Percentiles rank a stretch among this genome's conserved stretches.
These are phyloP conservation scores for Capronia epimyces DNA, from an alignment of 2,329 filamentous ascomycete species.

Conservation along the genomic window DNA sequence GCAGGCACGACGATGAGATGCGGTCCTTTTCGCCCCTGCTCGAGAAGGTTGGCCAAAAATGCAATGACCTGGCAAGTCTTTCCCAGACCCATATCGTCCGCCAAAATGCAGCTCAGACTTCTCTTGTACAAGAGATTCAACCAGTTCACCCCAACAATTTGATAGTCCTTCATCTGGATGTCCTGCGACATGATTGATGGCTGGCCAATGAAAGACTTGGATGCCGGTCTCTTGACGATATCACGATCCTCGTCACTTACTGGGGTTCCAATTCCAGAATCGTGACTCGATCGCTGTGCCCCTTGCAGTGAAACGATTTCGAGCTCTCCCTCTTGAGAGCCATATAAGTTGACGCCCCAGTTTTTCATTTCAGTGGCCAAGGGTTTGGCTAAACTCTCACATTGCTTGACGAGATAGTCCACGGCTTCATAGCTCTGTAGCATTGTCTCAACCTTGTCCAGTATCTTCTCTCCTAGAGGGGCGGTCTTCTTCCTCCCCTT, in stretches of 20 bases:
- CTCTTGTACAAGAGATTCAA: slow-evolving; percentile 75
- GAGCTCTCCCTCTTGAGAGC: slow-evolving; percentile 55
- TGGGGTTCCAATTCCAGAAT: slow-evolving; percentile 65
- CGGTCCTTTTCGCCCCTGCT: slow-evolving; percentile 62
- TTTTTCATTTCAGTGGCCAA: slow-evolving; percentile 59
- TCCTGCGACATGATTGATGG: slow-evolving; percentile 70
- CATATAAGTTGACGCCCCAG: slow-evolving; percentile 64
- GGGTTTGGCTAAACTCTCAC: slow-evolving; percentile 66
- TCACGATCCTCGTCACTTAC: slow-evolving; percentile 46
- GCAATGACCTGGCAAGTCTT: slow-evolving; percentile 97
- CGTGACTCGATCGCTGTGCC: slow-evolving; percentile 44
- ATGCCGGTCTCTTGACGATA: slow-evolving; percentile 30
- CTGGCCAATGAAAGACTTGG: slow-evolving; percentile 53
- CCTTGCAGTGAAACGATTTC: slow-evolving; percentile 53
- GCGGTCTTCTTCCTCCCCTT: slow-evolving; percentile 48
- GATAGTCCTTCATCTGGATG: slow-evolving; percentile 82
- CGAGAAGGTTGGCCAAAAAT: slow-evolving; percentile 76
- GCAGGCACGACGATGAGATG: slow-evolving; percentile 86
- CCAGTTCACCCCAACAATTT: slow-evolving; percentile 93
- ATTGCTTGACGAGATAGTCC: slow-evolving; percentile 71
- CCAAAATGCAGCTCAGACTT: slow-evolving; percentile 79
- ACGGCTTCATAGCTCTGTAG: slow-evolving; percentile 75
- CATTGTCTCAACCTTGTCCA: slow-evolving; percentile 66
- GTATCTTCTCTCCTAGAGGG: slow-evolving; percentile 60
- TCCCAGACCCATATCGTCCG: slow-evolving; percentile 92